Evolutionary conservation across 2,329 filamentous ascomycete genomes (phyloP), one percentile per base, ranked within the genome.

Genomic region (Arthroderma sp.): DNA sequence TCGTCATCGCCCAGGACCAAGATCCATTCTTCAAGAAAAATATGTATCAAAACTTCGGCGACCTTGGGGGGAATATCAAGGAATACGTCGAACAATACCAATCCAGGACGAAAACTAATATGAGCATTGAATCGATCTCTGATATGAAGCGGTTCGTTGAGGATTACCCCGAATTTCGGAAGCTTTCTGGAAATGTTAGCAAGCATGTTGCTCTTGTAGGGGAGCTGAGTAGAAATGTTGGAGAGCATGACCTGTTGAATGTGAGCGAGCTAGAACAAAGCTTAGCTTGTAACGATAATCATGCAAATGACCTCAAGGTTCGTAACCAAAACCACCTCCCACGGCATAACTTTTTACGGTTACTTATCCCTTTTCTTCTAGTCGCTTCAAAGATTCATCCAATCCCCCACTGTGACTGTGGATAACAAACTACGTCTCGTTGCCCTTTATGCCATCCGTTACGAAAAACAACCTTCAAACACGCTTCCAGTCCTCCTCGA

Each of bases 141-240:
- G 93, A 98, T 70, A 98, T 98, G 94, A 98, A 98, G 72, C 88
- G 91, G 44, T 98, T 98, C 66, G 94, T 98, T 57, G 93, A 98
- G 71, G 93, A 98, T 67, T 98, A 97, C 68, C 93, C 93, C 1
- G 93, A 98, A 69, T 98, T 98, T 71, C 84, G 93, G 59, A 95
- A 96, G 67, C 81, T 98, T 0, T 96, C 93, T 1, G 91, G 93
- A 38, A 98, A 98, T 64, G 93, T 98, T 56, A 97, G 91, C 74
- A 98, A 98, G 69, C 93, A 98, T 69, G 94, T 98, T 58, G 95
- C 93, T 0, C 76, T 98, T 21, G 93, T 98, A 21, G 90, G 90
- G 0, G 94, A 98, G 68, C 79, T 98, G 41, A 96, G 90, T 70
- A 81, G 91, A 58, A 83, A 88, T 57, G 91, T 98, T 13, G 87